Conservation (phyloP, 2,329 filamentous ascomycete species). For the Trichoderma breve region DNA sequence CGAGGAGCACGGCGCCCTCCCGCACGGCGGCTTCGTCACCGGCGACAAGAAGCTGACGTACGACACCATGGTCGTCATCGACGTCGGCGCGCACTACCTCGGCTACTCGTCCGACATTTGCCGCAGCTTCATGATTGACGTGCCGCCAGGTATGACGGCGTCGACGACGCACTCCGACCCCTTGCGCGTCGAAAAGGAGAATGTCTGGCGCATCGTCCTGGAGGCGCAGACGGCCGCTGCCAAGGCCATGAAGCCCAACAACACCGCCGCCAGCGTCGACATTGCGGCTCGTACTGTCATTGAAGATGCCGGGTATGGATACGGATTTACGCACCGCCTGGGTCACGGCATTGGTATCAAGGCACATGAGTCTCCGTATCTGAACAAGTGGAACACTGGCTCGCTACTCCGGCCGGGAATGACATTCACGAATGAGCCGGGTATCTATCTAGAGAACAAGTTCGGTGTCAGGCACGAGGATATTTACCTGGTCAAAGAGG, state of each 20-base stretch:
- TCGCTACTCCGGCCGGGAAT: conserved; percentile 53
- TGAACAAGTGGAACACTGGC: conserved; percentile 59
- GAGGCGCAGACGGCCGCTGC: conserved; percentile 59
- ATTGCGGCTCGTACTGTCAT: conserved; percentile 59
- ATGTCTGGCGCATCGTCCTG: conserved; percentile 60
- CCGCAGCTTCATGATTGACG: conserved; percentile 57
- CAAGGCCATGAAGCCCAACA: conserved; percentile 47
- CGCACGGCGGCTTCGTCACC: conserved; percentile 53
- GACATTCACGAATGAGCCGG: conserved; percentile 63
- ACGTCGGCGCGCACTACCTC: conserved; percentile 60
- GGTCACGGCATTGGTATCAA: conserved; percentile 67
- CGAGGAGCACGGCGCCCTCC: conserved; percentile 52
- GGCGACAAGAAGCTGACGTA: conserved; percentile 26
- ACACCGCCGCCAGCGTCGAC: conserved; percentile 59
- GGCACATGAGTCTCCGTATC: conserved; percentile 62
- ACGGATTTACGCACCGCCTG: conserved; percentile 57
- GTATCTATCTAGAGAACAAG: conserved; percentile 57
- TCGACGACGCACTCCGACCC: conserved; percentile 19
- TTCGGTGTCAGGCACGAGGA: conserved; percentile 65
- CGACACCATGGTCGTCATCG: conserved; percentile 47
- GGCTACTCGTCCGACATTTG: conserved; percentile 65
- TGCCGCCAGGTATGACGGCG: conserved; percentile 24
- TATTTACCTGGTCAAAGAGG: conserved; percentile 54
- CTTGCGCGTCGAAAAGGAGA: conserved; percentile 48
- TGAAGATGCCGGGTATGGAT: conserved; percentile 45